Conservation (phyloP, 176 grass and related monocot genomes). For the Tillandsia fasciculata region DNA sequence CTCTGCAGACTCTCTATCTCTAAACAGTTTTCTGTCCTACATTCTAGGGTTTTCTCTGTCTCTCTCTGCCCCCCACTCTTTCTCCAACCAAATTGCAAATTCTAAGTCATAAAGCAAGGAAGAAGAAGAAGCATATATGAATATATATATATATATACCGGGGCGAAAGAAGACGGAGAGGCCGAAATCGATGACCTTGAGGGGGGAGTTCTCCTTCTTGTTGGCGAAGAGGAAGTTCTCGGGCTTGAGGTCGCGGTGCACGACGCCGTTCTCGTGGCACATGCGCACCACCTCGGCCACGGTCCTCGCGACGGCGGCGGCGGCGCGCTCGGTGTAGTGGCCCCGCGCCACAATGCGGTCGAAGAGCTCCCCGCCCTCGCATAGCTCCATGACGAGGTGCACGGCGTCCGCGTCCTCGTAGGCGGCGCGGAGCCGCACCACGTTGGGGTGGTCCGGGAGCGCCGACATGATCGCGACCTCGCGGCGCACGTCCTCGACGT, state of each 20-base stretch:
- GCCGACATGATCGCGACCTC: constrained; percentile 78
- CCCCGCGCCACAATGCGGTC: constrained; percentile 64
- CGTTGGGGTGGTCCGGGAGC: constrained; percentile 50
- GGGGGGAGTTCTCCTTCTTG: constrained; percentile 46
- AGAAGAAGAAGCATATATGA: too few relatives aligned
- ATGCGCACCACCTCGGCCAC: constrained; percentile 56
- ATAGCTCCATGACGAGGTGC: constrained; percentile 81
- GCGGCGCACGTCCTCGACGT: constrained; percentile 59
- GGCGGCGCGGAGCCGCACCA: constrained; percentile 36
- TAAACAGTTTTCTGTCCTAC: too few relatives aligned
- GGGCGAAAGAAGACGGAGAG: constrained; percentile 80
- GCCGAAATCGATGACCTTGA: constrained; percentile 83
- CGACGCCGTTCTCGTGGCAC: constrained; percentile 67
- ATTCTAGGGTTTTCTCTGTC: too few relatives aligned
- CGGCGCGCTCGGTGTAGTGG: constrained; percentile 66
- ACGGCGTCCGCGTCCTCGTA: constrained; percentile 68
- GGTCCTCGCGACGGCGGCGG: constrained; percentile 23
- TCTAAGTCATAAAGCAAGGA: too few relatives aligned
- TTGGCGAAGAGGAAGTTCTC: constrained; percentile 78
- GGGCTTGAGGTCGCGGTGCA: constrained; percentile 86
- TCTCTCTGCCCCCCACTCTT: too few relatives aligned
- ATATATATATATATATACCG: constrained; percentile 16
- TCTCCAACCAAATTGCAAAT: too few relatives aligned
- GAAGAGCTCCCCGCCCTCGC: constrained; percentile 77
- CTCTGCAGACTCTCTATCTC: too few relatives aligned